phyloP scores from a whole-genome alignment of 768 basidiomycete genomes.

The Pleurotus djamor region DNA sequence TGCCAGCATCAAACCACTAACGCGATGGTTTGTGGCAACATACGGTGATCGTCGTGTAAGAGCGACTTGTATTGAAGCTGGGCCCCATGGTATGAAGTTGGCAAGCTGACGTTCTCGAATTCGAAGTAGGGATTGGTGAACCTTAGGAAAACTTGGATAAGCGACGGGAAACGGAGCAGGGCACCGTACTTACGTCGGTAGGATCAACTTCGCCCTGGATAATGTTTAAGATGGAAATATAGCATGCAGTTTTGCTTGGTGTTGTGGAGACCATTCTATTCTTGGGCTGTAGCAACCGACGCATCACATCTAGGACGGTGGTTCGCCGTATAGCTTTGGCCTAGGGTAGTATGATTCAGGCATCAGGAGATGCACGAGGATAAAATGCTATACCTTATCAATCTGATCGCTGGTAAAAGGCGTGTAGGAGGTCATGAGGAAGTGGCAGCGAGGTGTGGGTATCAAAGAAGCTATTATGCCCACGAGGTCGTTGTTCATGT shows the following conservation, averaged over 20 bases:
- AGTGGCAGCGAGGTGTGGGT: constrained; percentile 96
- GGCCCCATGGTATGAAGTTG: constrained; percentile 99
- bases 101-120: constrained; percentile 97
- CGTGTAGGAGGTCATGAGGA: constrained; percentile 98
- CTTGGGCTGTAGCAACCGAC: constrained; percentile 94
- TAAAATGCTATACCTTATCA: constrained; percentile 68
- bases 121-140: constrained; percentile 94
- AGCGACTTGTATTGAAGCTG: constrained; percentile 97
- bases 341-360: constrained; percentile 31
- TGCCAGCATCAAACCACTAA: constrained; percentile 97
- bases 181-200: constrained; percentile 70
- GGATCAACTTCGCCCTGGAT: constrained; percentile 99
- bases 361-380: background rate
- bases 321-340: constrained; percentile 95
- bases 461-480: constrained; percentile 96
- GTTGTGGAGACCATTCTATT: constrained; percentile 97
- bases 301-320: constrained; percentile 98
- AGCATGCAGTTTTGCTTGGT: constrained; percentile 91
- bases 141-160: constrained; percentile 40
- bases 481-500: constrained; percentile 99
- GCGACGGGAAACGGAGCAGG: background rate
- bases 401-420: constrained; percentile 97
- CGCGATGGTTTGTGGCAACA: constrained; percentile 84
- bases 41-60: constrained; percentile 90
- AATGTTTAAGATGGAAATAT: constrained; percentile 97